Percentiles rank a stretch among this genome's conserved stretches.
phyloP scores from a whole-genome alignment of 768 basidiomycete species.

The Dentipellis fragilis region DNA sequence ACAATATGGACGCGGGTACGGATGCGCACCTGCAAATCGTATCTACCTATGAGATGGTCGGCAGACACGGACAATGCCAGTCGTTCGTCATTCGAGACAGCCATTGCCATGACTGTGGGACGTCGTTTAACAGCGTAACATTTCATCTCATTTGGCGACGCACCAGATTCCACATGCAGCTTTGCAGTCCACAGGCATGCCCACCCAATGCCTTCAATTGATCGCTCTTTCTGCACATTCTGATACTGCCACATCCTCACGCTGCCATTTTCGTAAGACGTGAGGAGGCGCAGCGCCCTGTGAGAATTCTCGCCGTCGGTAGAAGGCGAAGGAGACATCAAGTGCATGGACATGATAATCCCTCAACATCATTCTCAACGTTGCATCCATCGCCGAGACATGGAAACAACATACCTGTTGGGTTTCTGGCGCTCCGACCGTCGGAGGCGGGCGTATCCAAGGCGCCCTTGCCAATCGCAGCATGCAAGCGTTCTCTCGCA shows the following conservation, averaged over 20 bases:
- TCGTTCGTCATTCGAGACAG: conserved; percentile 44
- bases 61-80: conserved; percentile 78
- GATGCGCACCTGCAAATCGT: conserved; percentile 41
- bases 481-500: conserved; percentile 57
- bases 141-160: conserved; percentile 12
- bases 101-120: conserved; percentile 74
- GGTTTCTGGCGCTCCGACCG: conserved; percentile 37
- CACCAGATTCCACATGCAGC: conserved; percentile 67
- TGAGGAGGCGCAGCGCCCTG: conserved; percentile 47
- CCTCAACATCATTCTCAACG: conserved; percentile 32
- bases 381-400: not conserved
- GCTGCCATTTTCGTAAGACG: conserved; percentile 82
- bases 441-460: conserved; percentile 23
- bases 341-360: conserved; percentile 82
- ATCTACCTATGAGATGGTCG: conserved; percentile 67
- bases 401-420: conserved; percentile 35
- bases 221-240: conserved; percentile 29
- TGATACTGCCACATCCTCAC: conserved; percentile 58
- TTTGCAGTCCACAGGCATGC: conserved; percentile 55
- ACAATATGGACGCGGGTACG: not conserved
- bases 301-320: conserved; percentile 17
- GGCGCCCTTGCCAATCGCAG: conserved; percentile 64
- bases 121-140: not conserved
- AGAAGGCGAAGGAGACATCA: conserved; percentile 27
- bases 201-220: conserved; percentile 71